These are phyloP conservation scores for Neoascochyta sp. DNA, from an alignment of 2,329 filamentous ascomycete genomes.

Conservation along the genomic window DNA sequence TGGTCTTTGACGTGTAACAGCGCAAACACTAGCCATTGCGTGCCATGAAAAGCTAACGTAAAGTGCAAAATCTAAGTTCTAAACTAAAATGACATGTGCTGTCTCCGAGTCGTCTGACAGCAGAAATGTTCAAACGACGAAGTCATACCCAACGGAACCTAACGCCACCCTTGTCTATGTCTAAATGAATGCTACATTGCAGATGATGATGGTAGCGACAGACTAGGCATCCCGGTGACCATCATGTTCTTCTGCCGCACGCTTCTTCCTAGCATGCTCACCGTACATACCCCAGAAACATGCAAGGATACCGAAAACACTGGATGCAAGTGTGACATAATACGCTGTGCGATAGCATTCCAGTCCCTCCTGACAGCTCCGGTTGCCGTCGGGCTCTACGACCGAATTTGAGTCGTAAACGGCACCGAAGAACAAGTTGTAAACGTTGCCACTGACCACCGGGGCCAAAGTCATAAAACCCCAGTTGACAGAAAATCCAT, in stretches of 20 bases:
- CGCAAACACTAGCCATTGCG: too few species aligned
- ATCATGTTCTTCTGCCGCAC: slow-evolving; percentile 31
- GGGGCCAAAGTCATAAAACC: slow-evolving; percentile 89
- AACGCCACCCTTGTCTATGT: too few species aligned
- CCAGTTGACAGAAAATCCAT: slow-evolving; percentile 91
- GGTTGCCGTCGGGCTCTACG: slow-evolving; percentile 63
- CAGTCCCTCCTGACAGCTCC: slow-evolving; percentile 72
- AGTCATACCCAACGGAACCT: too few species aligned
- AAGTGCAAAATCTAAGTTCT: too few species aligned
- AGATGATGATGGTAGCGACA: too few species aligned
- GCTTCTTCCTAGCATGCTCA: slow-evolving; percentile 44
- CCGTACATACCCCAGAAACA: slow-evolving; percentile 68
- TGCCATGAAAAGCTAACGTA: too few species aligned
- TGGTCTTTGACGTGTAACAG: too few species aligned
- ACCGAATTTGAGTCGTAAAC: slow-evolving; percentile 80
- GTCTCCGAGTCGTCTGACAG: too few species aligned
- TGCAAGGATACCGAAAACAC: slow-evolving; percentile 63
- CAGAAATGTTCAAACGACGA: too few species aligned
- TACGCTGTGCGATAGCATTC: slow-evolving; percentile 81
- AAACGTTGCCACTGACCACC: slow-evolving; percentile 82
- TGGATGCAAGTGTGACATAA: slow-evolving; percentile 69
- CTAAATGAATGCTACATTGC: too few species aligned
- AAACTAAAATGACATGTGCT: too few species aligned
- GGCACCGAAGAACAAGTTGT: slow-evolving; percentile 84
- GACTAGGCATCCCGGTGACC: slow-evolving; percentile 27